Conservation (phyloP, 495 filamentous ascomycete genomes). For the Talaromyces borbonicus region DNA sequence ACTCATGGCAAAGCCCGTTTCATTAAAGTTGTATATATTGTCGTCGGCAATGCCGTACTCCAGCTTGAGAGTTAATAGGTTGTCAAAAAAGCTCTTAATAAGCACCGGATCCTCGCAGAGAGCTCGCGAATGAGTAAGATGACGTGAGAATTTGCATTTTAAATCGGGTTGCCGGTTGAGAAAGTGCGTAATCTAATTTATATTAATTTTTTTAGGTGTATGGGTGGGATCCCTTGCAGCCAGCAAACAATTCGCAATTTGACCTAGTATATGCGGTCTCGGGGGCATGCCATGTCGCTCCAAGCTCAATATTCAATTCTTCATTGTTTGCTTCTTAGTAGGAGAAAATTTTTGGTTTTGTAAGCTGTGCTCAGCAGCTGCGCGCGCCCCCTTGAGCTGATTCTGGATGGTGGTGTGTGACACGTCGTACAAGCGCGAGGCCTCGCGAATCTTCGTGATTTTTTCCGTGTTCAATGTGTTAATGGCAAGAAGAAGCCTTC, state of each 20-base stretch:
- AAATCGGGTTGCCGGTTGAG: slow-evolving; percentile 1
- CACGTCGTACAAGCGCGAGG: neutral
- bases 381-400: neutral
- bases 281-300: neutral
- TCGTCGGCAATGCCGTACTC: neutral
- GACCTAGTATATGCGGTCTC: neutral
- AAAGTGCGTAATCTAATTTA: neutral
- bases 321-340: neutral
- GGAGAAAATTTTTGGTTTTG: neutral
- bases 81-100: neutral
- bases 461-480: neutral
- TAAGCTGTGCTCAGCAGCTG: neutral
- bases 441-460: neutral
- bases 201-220: neutral
- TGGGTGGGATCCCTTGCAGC: neutral
- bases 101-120: neutral
- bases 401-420: neutral
- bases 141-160: neutral
- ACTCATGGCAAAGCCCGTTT: slow-evolving; percentile 11
- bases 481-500: neutral
- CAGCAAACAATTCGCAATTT: neutral
- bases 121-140: neutral
- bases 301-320: neutral
- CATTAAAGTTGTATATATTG: slow-evolving; percentile 15
- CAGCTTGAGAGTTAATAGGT: neutral